Evolutionary conservation across 805 yeast genomes (phyloP), one percentile per base, ranked within the genome.

Genomic region (Maudiozyma turicensis): DNA sequence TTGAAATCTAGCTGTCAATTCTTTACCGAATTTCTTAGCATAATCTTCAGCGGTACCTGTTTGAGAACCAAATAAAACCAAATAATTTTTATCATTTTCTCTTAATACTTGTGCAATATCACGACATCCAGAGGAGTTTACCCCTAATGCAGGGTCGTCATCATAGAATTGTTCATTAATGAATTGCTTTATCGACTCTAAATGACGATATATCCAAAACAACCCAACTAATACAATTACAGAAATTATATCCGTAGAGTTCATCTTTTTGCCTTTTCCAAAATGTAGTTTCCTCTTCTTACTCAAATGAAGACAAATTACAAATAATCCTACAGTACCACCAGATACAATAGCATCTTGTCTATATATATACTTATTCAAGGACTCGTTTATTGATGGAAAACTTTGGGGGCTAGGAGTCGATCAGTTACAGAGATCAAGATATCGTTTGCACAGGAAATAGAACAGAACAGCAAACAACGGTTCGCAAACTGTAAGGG

Each of bases 21-120:
- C 99, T 63, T 90, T 89, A 44, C 95, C 81, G 57, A 89, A 82
- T 64, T 91, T 86, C 58, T 84, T 78, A 15, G 97, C 95, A 60
- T 89, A 91, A 63, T 93, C 99, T 70, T 93, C 99, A 42, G 98
- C 96, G 14, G 99, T 93, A 54, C 99, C 99, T 5, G 99, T 93
- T 70, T 93, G 99, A 11, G 98, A 90, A 14, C 96, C 98, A 64
- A 77, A 93, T 52, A 93, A 76, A 3, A 93, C 83, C 42, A 89
- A 71, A 37, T 86, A 84, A 54, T 84, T 83, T 69, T 91, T 90
- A 52, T 77, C 75, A 58, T 81, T 81, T 38, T 71, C 70, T 46
- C 71, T 70, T 56, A 91, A 65, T 3, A 77, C 78, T 50, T 77
- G 78, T 8, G 76, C 71, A 43, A 85, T 67, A 63, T 82, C 81